Percentiles rank a stretch among this genome's conserved stretches.
Evolutionary conservation across 1,139 yeast species (phyloP).

Genomic region (Lodderomyces margitis): DNA sequence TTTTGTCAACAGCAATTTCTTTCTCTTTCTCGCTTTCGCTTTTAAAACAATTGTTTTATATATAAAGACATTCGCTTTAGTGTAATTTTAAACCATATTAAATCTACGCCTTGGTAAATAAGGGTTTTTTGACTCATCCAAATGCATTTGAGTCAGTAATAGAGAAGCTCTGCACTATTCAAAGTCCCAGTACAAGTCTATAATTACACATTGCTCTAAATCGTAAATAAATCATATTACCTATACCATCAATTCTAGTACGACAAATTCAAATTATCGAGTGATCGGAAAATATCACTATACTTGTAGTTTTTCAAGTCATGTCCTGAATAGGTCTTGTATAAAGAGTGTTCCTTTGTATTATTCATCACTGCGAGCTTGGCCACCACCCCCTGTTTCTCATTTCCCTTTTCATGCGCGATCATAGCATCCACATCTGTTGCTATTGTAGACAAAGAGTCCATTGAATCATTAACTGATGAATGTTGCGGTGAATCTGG

Average conservation of each 20-base stretch:
- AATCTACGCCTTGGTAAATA: too few relatives aligned
- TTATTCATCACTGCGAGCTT: not conserved
- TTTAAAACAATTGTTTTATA: too few relatives aligned
- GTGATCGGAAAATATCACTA: slow-evolving; percentile 7
- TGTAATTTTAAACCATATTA: too few relatives aligned
- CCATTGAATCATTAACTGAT: slow-evolving; percentile 11
- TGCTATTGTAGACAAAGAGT: slow-evolving; percentile 15
- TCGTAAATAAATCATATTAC: too few relatives aligned
- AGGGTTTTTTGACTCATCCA: too few relatives aligned
- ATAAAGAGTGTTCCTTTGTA: not conserved
- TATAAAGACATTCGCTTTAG: not conserved
- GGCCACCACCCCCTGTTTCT: not conserved
- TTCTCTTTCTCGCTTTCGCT: not conserved
- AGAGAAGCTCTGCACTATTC: too few relatives aligned
- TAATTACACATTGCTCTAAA: too few relatives aligned
- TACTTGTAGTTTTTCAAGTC: slow-evolving; percentile 1
- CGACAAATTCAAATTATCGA: slow-evolving; percentile 6
- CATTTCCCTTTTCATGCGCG: not conserved
- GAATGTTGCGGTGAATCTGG: slow-evolving; percentile 6
- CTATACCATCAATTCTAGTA: not conserved
- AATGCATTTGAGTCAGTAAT: too few relatives aligned
- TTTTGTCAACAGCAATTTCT: not conserved
- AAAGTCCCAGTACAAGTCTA: too few relatives aligned
- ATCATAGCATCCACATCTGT: slow-evolving; percentile 11
- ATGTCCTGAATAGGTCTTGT: slow-evolving; percentile 2